Evolutionary conservation across 1,139 yeast species (phyloP), one percentile per base, ranked within the genome.

Genomic region (Scheffersomyces segobiensis): DNA sequence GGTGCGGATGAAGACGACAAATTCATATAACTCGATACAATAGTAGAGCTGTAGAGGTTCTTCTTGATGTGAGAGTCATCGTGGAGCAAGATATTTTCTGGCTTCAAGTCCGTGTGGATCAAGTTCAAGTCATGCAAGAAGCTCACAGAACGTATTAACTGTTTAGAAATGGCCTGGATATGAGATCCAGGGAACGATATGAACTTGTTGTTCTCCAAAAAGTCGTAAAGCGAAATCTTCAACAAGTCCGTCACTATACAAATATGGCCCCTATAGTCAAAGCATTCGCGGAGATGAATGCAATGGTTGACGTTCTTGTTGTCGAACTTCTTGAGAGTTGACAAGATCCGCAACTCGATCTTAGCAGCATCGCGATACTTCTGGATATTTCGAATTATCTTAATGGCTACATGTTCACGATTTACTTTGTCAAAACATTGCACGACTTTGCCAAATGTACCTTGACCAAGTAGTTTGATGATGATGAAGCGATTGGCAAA

Each of bases 391-490:
- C 91, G 79, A 54, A 96, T 95, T 63, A 96, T 91, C 72, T 96
- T 96, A 62, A 95, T 89, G 1, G 99, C 99, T 56, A 93, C 96
- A 57, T 84, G 82, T 60, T 85, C 83, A 49, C 86, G 79, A 56
- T 82, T 82, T 53, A 80, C 76, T 60, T 80, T 81, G 67, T 88
- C 93, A 62, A 77, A 77, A 55, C 93, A 90, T 65, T 87, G 87
- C 49, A 93, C 89, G 17, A 96, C 99, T 71, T 93, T 95, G 20
- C 99, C 99, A 78, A 95, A 96, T 0, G 99, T 96, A 7, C 99
- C 99, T 69, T 95, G 98, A 22, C 99, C 99, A 60, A 96, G 78
- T 56, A 92, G 77, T 57, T 87, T 82, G 47, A 84, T 77, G 20
- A 91, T 87, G 26, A 85, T 74, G 66, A 89, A 88, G 55, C 96